Percentiles rank a stretch among this genome's conserved stretches.
Conservation (phyloP, 805 yeast species). For the Starmerella apis region DNA sequence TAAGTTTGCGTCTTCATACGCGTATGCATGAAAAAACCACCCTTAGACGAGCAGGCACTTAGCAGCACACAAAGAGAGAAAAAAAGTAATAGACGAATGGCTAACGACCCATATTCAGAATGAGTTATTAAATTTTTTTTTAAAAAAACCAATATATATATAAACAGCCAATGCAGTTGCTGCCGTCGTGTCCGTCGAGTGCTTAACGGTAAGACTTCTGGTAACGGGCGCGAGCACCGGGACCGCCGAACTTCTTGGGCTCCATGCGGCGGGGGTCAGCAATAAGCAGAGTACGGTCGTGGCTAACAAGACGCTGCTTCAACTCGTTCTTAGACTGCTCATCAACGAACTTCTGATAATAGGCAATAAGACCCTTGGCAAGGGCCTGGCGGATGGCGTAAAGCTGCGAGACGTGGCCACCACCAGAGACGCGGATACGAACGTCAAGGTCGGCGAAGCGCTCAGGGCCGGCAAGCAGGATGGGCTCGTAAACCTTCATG, state of each 20-base stretch:
- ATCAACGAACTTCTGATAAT: slow-evolving; percentile 98
- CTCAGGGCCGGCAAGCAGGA: slow-evolving; percentile 95
- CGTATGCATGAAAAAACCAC: too few species aligned
- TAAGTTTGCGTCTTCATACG: too few species aligned
- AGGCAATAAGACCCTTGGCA: slow-evolving; percentile 99
- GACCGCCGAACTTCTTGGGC: slow-evolving; percentile 99
- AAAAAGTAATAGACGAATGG: too few species aligned
- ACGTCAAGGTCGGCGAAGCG: slow-evolving; percentile 97
- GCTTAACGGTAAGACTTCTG: slow-evolving; percentile 99
- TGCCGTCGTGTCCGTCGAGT: not conserved
- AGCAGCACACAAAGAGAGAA: too few species aligned
- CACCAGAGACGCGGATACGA: slow-evolving; percentile 99
- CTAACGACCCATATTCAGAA: not conserved
- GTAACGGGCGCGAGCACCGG: slow-evolving; percentile 99
- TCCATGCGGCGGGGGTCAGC: slow-evolving; percentile 99
- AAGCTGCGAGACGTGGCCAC: slow-evolving; percentile 99
- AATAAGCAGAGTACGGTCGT: slow-evolving; percentile 98
- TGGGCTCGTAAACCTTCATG: slow-evolving; percentile 99
- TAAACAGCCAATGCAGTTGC: slow-evolving; percentile 1
- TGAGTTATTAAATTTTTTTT: slow-evolving; percentile 9
- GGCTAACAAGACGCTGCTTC: slow-evolving; percentile 92
- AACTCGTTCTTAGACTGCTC: slow-evolving; percentile 99
- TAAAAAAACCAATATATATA: slow-evolving; percentile 15
- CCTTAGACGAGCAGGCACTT: too few species aligned
- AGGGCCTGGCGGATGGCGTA: slow-evolving; percentile 99